Conservation (phyloP, 768 basidiomycete genomes). For the Leucocoprinus birnbaumii region DNA sequence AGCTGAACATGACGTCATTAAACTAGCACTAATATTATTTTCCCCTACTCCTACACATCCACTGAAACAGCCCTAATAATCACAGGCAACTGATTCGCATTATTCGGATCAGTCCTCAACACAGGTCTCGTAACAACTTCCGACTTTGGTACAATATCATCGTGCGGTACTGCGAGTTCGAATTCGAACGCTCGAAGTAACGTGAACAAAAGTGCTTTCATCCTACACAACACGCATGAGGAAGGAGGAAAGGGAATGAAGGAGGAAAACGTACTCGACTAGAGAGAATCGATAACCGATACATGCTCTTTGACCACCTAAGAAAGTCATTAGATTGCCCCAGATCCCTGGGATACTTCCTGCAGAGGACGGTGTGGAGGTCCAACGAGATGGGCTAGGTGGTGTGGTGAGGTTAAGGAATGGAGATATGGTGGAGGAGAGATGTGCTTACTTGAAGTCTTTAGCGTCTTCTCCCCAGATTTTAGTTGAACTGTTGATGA, state of each 20-base stretch:
- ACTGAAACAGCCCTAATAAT: no score
- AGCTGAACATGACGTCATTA: no score
- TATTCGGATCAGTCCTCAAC: no score
- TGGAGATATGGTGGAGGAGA: no score
- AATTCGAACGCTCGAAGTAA: conserved; percentile 12
- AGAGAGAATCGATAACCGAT: conserved; percentile 68
- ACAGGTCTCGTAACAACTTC: no score
- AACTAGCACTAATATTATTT: no score
- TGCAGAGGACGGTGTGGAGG: conserved; percentile 38
- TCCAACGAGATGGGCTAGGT: conserved; percentile 64
- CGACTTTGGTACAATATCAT: no score
- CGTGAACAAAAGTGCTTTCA: conserved; percentile 30
- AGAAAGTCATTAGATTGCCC: conserved; percentile 58
- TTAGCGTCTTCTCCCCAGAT: conserved; percentile 64
- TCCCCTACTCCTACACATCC: no score
- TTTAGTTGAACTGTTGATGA: conserved; percentile 46
- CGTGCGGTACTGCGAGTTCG: no score
- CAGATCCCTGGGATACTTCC: conserved; percentile 54
- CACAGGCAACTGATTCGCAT: no score
- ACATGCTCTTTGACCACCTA: conserved; percentile 63
- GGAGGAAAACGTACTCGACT: not conserved
- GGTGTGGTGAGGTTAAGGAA: not conserved
- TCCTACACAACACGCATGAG: conserved; percentile 15
- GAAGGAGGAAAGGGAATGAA: conserved; percentile 11
- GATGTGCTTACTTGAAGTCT: conserved; percentile 57